Percentiles rank a stretch among this genome's conserved stretches.
Evolutionary conservation across 805 yeast genomes (phyloP).

Genomic region (Yamadazyma phyllophila): DNA sequence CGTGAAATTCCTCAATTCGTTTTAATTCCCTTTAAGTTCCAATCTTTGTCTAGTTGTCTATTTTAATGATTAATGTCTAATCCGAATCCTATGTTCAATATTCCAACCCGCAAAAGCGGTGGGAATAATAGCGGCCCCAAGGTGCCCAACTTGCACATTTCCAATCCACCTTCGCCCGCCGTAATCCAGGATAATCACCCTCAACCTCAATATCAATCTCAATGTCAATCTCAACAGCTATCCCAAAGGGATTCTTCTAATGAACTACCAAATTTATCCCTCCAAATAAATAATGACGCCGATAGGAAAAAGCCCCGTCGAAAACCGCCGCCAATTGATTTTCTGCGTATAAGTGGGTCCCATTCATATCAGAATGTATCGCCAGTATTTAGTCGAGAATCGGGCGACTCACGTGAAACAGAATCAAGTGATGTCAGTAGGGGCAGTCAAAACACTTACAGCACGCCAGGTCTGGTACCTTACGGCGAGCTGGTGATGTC

Average conservation of each 20-base stretch:
- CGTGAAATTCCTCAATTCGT: no score
- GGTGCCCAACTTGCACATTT: background rate
- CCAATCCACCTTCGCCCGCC: background rate
- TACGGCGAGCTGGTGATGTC: background rate
- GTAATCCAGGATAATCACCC: no score
- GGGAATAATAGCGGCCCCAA: background rate
- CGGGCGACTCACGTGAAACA: constrained; percentile 1
- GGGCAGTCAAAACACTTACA: background rate
- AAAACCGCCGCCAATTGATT: constrained; percentile 46
- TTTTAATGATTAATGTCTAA: constrained; percentile 11
- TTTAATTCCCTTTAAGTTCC: background rate
- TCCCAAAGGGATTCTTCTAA: background rate
- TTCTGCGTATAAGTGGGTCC: constrained; percentile 31
- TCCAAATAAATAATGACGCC: background rate
- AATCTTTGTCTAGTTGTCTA: background rate
- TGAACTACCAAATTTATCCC: background rate
- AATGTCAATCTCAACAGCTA: no score
- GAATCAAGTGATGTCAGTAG: background rate
- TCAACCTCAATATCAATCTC: no score
- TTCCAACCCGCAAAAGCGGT: constrained; percentile 6
- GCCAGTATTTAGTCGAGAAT: constrained; percentile 1
- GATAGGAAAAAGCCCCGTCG: constrained; percentile 19
- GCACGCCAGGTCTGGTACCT: background rate
- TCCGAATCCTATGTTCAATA: constrained; percentile 8
- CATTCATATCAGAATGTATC: constrained; percentile 11